These are phyloP conservation scores for Bipolaris gigantea DNA, from an alignment of 2,329 filamentous ascomycete genomes.

Conservation along the genomic window DNA sequence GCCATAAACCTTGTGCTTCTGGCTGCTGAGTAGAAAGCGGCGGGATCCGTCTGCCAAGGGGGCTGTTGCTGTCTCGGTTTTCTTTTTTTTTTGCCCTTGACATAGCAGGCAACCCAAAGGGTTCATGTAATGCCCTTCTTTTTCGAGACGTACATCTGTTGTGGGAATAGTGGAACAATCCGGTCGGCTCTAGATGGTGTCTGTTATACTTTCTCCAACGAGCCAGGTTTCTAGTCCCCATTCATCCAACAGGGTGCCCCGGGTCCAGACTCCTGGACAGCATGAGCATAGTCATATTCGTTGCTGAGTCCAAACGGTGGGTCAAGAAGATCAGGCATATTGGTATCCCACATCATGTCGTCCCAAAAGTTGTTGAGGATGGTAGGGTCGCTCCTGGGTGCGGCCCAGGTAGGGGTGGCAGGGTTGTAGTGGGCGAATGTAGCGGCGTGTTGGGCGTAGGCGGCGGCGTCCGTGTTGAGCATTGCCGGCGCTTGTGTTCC, in stretches of 20 bases:
- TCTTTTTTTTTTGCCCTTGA: no score
- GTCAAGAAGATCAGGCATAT: conserved; percentile 43
- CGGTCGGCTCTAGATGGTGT: no score
- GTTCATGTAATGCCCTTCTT: no score
- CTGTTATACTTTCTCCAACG: background rate
- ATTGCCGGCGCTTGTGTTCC: conserved; percentile 16
- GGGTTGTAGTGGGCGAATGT: conserved; percentile 30
- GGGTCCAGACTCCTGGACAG: conserved; percentile 38
- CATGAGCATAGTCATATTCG: conserved; percentile 41
- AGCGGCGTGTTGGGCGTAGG: conserved; percentile 2
- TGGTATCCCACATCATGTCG: conserved; percentile 49
- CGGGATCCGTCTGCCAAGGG: no score
- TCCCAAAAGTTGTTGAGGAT: conserved; percentile 46
- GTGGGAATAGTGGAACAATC: no score
- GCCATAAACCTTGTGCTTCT: no score
- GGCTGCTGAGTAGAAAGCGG: no score
- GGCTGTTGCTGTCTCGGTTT: no score
- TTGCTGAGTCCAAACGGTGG: conserved; percentile 38
- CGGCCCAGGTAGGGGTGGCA: conserved; percentile 30
- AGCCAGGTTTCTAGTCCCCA: conserved; percentile 29
- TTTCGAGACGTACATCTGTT: no score
- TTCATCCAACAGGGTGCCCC: conserved; percentile 43
- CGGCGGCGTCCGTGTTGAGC: conserved; percentile 16
- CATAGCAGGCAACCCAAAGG: no score
- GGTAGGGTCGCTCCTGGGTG: conserved; percentile 28